These are phyloP conservation scores for Trichosanthes truncata DNA, from an alignment of 306 rosid species.

Conservation along the genomic window DNA sequence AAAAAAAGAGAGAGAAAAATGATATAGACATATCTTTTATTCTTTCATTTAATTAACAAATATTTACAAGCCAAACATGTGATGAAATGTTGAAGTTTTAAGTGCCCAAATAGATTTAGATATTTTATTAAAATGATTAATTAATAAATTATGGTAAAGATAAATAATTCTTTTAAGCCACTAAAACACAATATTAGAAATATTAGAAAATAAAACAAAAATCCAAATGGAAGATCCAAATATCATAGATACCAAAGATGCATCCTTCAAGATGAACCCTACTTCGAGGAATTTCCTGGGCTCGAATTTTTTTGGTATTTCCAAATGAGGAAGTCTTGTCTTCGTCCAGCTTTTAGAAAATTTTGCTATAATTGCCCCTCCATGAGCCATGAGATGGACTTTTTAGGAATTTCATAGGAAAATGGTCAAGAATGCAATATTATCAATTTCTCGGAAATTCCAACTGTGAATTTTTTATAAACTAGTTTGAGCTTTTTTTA, in stretches of 20 bases:
- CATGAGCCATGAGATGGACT: background rate
- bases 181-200: background rate
- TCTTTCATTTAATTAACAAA: background rate
- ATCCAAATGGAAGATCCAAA: background rate
- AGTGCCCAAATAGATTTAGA: background rate
- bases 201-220: background rate
- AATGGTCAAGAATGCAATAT: background rate
- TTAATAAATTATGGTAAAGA: background rate
- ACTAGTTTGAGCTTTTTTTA: background rate
- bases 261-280: background rate
- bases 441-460: background rate
- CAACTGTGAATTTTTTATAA: background rate
- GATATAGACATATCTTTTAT: background rate
- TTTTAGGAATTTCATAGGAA: background rate
- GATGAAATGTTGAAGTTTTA: background rate
- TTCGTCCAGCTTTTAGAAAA: background rate
- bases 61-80: background rate
- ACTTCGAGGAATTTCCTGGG: background rate
- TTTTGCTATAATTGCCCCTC: background rate
- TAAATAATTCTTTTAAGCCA: no score
- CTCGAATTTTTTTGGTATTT: background rate
- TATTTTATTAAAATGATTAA: no score
- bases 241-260: background rate
- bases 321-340: background rate
- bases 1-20: no score